Evolutionary conservation across 148 eudicot genomes (phyloP).

Genomic region (Dysphania ambrosioides): DNA sequence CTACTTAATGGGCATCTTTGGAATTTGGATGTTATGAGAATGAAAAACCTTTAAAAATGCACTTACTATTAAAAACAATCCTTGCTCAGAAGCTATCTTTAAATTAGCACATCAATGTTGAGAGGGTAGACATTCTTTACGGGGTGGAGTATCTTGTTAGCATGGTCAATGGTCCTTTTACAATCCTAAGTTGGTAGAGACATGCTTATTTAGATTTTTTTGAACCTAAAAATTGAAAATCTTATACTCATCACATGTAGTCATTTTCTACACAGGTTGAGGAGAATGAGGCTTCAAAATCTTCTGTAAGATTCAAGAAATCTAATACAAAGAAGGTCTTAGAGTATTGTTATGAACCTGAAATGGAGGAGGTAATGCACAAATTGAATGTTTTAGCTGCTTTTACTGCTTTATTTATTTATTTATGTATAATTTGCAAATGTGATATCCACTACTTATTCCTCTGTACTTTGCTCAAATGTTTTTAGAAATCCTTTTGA

Average conservation of each 20-base stretch:
- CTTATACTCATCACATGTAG: background rate
- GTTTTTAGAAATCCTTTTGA: conserved; percentile 8
- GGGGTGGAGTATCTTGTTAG: background rate
- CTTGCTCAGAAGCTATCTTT: background rate
- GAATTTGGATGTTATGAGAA: background rate
- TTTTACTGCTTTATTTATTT: background rate
- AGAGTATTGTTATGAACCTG: conserved; percentile 98
- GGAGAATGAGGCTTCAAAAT: conserved; percentile 58
- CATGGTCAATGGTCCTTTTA: background rate
- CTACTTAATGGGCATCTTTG: background rate
- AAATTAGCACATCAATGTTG: background rate
- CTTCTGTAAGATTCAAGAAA: conserved; percentile 64
- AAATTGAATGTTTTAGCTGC: background rate
- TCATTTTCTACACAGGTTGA: conserved; percentile 47
- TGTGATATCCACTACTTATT: too few relatives aligned
- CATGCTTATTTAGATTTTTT: background rate
- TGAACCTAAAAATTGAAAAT: background rate
- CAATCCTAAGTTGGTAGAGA: background rate
- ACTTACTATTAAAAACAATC: background rate
- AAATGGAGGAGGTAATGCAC: conserved; percentile 88
- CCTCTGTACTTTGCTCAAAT: background rate
- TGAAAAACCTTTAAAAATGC: background rate
- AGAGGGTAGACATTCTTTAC: background rate
- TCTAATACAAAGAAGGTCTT: conserved; percentile 63
- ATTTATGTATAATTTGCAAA: background rate